phyloP scores from a whole-genome alignment of 768 basidiomycete genomes.

The Mycena epipterygia region DNA sequence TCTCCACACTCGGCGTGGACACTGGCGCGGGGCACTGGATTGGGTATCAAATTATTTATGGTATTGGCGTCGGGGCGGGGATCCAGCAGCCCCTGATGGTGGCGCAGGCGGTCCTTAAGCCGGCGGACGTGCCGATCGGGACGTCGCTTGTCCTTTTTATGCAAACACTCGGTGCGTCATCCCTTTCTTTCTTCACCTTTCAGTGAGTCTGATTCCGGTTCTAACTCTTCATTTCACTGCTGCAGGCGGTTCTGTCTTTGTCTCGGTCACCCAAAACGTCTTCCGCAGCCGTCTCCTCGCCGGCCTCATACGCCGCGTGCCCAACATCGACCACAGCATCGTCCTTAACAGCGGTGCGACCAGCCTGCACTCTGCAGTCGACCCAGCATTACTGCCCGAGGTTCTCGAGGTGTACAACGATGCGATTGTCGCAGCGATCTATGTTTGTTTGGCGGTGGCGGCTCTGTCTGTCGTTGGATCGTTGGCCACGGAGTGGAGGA shows the following conservation, averaged over 20 bases:
- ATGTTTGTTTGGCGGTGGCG: constrained; percentile 8
- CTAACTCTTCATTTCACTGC: too few relatives aligned
- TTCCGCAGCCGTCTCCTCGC: constrained; percentile 14
- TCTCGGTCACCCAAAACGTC: constrained; percentile 36
- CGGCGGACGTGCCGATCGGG: constrained; percentile 30
- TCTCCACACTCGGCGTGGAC: constrained; percentile 45
- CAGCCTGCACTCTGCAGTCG: constrained; percentile 1
- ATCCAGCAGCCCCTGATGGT: constrained; percentile 36
- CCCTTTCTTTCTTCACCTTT: not conserved
- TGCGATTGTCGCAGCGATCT: constrained; percentile 1
- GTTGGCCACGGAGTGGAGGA: constrained; percentile 19
- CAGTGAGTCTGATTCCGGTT: not conserved
- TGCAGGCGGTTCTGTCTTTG: constrained; percentile 33
- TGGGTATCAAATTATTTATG: constrained; percentile 40
- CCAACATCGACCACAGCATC: not conserved
- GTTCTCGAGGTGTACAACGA: constrained; percentile 18
- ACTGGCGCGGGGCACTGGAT: constrained; percentile 37
- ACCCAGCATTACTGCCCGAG: not conserved
- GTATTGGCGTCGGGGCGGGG: constrained; percentile 45
- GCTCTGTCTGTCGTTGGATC: not conserved
- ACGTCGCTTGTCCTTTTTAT: constrained; percentile 36
- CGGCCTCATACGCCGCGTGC: not conserved
- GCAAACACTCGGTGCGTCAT: constrained; percentile 20
- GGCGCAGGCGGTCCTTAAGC: constrained; percentile 30
- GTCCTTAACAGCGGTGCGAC: constrained; percentile 19